Evolutionary conservation across 2,329 filamentous ascomycete genomes (phyloP).

Genomic region (Penicillium sp.): DNA sequence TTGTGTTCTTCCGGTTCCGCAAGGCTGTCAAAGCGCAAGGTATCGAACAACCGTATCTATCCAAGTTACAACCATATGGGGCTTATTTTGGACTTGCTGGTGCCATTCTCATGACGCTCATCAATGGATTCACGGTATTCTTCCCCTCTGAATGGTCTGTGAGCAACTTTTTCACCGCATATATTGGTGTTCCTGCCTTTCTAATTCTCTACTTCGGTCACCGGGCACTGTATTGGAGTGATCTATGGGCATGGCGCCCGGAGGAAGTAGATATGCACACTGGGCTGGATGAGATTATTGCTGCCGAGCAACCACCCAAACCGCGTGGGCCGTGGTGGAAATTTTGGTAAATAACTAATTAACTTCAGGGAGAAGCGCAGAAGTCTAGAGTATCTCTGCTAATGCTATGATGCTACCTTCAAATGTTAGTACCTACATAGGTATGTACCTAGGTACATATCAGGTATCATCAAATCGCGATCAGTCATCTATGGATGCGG

Average conservation of each 20-base stretch:
- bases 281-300: slow-evolving; percentile 53
- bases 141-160: slow-evolving; percentile 64
- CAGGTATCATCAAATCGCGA: no score
- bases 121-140: slow-evolving; percentile 75
- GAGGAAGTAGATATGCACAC: slow-evolving; percentile 55
- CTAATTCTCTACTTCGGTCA: slow-evolving; percentile 55
- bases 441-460: no score
- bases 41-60: slow-evolving; percentile 54
- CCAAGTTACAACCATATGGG: slow-evolving; percentile 62
- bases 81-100: slow-evolving; percentile 59
- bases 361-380: not conserved
- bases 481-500: not conserved
- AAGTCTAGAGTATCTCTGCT: not conserved
- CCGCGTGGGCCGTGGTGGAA: slow-evolving; percentile 35
- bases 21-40: slow-evolving; percentile 49
- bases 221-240: slow-evolving; percentile 46
- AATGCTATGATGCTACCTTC: not conserved
- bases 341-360: slow-evolving; percentile 21
- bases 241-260: slow-evolving; percentile 53
- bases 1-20: slow-evolving; percentile 60
- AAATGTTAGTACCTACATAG: no score
- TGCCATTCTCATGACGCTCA: slow-evolving; percentile 61
- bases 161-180: slow-evolving; percentile 63
- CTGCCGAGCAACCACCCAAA: slow-evolving; percentile 41
- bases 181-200: slow-evolving; percentile 65